Evolutionary conservation across 768 basidiomycete species (phyloP).

Genomic region (Fibroporia radiculosa): DNA sequence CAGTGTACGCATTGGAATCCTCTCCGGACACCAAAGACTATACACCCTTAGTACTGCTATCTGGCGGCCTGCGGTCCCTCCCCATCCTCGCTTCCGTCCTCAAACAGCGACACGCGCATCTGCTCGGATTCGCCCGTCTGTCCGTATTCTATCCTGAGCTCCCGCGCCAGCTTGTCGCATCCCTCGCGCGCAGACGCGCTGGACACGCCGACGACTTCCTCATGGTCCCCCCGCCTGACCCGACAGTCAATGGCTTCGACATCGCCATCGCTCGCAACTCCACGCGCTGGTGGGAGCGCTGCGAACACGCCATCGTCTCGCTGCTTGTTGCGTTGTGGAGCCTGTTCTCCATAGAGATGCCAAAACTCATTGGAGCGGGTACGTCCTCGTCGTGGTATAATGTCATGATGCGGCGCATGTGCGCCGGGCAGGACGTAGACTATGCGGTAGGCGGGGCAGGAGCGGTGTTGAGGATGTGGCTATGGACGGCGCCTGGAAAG

Average conservation of each 20-base stretch:
- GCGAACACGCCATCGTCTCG: constrained; percentile 7
- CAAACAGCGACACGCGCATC: constrained; percentile 48
- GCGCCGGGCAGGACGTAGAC: constrained; percentile 20
- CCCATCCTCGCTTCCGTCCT: constrained; percentile 48
- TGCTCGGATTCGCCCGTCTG: constrained; percentile 70
- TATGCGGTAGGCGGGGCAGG: constrained; percentile 14
- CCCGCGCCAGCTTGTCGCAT: constrained; percentile 7
- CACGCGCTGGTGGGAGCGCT: constrained; percentile 11
- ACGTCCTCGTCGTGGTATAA: constrained; percentile 60
- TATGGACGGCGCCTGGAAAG: constrained; percentile 9
- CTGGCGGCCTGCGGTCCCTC: constrained; percentile 68
- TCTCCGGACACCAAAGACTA: constrained; percentile 16
- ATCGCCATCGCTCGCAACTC: background rate
- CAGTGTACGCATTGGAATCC: constrained; percentile 34
- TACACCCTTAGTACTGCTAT: constrained; percentile 64
- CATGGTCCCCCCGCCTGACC: background rate
- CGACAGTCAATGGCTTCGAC: background rate
- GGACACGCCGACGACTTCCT: background rate
- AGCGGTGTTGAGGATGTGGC: constrained; percentile 17
- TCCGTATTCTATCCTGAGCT: constrained; percentile 52
- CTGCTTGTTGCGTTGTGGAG: constrained; percentile 12
- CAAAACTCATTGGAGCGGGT: constrained; percentile 62
- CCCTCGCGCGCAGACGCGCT: background rate
- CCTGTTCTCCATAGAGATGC: constrained; percentile 29
- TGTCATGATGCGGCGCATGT: constrained; percentile 47